Percentiles rank a stretch among this genome's conserved stretches.
phyloP scores from a whole-genome alignment of 2,329 filamentous ascomycete genomes.

The Cytospora mali region DNA sequence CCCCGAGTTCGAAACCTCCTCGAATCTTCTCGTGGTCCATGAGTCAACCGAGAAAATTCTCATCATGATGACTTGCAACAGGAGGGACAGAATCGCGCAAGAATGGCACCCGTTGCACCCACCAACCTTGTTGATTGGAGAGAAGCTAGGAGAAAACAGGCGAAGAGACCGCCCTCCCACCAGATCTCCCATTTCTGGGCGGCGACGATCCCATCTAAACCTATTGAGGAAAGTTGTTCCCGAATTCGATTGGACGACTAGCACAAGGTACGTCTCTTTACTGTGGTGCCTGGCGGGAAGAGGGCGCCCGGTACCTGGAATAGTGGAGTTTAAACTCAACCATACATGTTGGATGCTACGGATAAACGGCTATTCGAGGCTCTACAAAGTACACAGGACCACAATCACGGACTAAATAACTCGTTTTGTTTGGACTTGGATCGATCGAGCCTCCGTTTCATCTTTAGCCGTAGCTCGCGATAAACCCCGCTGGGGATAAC shows the following conservation, averaged over 20 bases:
- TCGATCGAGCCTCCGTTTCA: not conserved
- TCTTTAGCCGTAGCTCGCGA: not conserved
- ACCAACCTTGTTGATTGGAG: slow-evolving; percentile 16
- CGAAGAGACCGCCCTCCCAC: not conserved
- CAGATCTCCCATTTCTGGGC: slow-evolving; percentile 4
- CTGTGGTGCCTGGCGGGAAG: slow-evolving; percentile 14
- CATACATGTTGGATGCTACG: slow-evolving; percentile 2
- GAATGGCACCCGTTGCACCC: too few species aligned
- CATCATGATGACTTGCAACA: slow-evolving; percentile 17
- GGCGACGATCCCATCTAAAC: not conserved
- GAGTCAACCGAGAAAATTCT: slow-evolving; percentile 13
- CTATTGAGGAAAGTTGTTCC: slow-evolving; percentile 1
- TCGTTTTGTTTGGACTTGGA: not conserved
- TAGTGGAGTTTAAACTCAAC: slow-evolving; percentile 9
- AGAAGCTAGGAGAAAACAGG: slow-evolving; percentile 15
- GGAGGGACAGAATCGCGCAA: slow-evolving; percentile 19
- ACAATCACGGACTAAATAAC: not conserved
- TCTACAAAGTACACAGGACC: slow-evolving; percentile 1
- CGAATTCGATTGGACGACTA: not conserved
- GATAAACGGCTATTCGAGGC: slow-evolving; percentile 19
- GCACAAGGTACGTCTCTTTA: not conserved
- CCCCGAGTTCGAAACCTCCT: not conserved
- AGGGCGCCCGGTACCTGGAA: slow-evolving; percentile 20
- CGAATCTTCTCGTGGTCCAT: slow-evolving; percentile 9
- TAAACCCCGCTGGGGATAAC: not conserved